These are phyloP conservation scores for Apiospora pterosperma DNA, from an alignment of 2,329 filamentous ascomycete genomes.

Conservation along the genomic window DNA sequence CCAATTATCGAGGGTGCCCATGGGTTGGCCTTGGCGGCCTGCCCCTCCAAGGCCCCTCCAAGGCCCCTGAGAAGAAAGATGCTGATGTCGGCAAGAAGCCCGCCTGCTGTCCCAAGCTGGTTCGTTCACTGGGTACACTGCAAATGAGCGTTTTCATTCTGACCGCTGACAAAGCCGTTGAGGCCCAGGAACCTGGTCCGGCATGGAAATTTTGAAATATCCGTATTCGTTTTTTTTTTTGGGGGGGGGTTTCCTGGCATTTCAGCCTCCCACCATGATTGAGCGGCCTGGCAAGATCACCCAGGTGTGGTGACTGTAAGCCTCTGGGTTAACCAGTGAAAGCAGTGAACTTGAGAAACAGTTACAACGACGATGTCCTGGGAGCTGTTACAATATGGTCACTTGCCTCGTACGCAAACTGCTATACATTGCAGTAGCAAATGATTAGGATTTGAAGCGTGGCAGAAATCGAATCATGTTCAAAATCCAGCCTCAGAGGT, in stretches of 20 bases:
- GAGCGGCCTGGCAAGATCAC: neutral
- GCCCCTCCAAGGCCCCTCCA: neutral
- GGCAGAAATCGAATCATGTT: too few relatives aligned
- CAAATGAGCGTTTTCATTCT: neutral
- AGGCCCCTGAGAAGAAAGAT: neutral
- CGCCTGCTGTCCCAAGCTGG: too few relatives aligned
- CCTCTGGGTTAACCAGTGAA: neutral
- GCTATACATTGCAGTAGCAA: too few relatives aligned
- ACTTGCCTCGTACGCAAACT: too few relatives aligned
- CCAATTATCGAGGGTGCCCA: neutral
- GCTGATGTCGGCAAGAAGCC: too few relatives aligned
- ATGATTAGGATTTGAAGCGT: too few relatives aligned
- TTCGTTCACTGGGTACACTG: neutral
- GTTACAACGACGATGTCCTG: neutral
- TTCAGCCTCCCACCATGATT: too few relatives aligned
- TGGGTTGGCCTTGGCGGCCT: neutral
- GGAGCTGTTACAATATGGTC: too few relatives aligned
- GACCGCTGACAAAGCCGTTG: neutral
- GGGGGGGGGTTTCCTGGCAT: too few relatives aligned
- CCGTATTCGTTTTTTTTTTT: too few relatives aligned
- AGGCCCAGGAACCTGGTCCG: neutral
- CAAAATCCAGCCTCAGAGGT: neutral
- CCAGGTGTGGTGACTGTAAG: neutral
- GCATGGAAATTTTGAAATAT: too few relatives aligned
- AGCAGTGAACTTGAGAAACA: neutral